These are phyloP conservation scores for Tremella fuciformis DNA, from an alignment of 768 basidiomycete species.

Conservation along the genomic window DNA sequence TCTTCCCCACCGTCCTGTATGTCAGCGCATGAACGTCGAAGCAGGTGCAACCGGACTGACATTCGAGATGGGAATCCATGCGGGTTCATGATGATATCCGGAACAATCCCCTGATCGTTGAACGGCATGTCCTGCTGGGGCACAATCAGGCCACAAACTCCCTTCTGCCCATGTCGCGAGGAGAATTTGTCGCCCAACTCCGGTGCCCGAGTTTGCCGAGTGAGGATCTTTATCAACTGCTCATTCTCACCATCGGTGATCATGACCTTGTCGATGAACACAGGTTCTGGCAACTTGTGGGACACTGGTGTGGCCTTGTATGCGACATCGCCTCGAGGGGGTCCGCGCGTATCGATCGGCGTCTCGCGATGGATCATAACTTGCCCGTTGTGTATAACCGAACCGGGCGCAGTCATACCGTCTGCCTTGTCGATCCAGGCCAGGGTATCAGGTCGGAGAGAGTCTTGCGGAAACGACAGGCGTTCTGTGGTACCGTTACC, in stretches of 20 bases:
- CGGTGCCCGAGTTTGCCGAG: slow-evolving; percentile 92
- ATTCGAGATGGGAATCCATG: slow-evolving; percentile 95
- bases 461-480: slow-evolving; percentile 84
- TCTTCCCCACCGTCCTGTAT: slow-evolving; percentile 95
- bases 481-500: slow-evolving; percentile 98
- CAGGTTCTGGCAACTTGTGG: slow-evolving; percentile 90
- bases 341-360: slow-evolving; percentile 66
- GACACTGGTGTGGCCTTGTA: slow-evolving; percentile 90
- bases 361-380: slow-evolving; percentile 97
- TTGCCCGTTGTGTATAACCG: slow-evolving; percentile 86
- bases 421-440: slow-evolving; percentile 80
- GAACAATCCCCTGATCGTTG: slow-evolving; percentile 93
- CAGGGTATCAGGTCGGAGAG: slow-evolving; percentile 75
- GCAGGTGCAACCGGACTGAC: slow-evolving; percentile 32
- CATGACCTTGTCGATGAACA: slow-evolving; percentile 96
- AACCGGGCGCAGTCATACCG: slow-evolving; percentile 91
- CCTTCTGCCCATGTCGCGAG: slow-evolving; percentile 96
- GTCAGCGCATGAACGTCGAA: not conserved
- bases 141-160: slow-evolving; percentile 96
- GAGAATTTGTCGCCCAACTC: slow-evolving; percentile 99
- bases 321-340: slow-evolving; percentile 45
- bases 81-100: slow-evolving; percentile 99
- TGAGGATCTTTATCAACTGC: slow-evolving; percentile 92
- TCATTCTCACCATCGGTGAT: slow-evolving; percentile 96
- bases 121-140: slow-evolving; percentile 99